These are phyloP conservation scores for Cercis canadensis DNA, from an alignment of 306 rosid species.

Conservation along the genomic window DNA sequence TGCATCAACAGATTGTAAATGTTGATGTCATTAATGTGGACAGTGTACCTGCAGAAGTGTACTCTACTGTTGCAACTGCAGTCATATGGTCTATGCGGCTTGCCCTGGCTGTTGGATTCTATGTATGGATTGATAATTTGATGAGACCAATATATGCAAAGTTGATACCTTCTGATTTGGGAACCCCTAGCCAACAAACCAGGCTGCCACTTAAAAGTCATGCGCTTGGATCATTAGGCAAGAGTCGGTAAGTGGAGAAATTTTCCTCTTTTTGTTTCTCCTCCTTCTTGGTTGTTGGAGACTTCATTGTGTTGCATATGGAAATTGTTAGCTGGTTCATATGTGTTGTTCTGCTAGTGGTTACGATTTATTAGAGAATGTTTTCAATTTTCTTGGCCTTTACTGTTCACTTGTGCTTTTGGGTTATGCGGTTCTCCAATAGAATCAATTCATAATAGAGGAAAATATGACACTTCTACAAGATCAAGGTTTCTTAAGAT, in stretches of 20 bases:
- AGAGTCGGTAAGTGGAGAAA: conserved; percentile 73
- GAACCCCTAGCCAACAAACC: conserved; percentile 63
- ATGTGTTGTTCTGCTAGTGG: conserved; percentile 26
- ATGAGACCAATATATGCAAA: conserved; percentile 90
- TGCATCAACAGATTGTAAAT: conserved; percentile 91
- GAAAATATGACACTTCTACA: conserved; percentile 10
- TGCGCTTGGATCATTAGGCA: conserved; percentile 92
- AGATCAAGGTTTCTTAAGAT: background rate
- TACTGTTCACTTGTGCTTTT: conserved; percentile 17
- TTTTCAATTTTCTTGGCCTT: conserved; percentile 13
- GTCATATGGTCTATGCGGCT: conserved; percentile 96
- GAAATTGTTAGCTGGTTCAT: conserved; percentile 24
- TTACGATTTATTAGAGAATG: conserved; percentile 13
- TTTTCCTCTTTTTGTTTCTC: conserved; percentile 18
- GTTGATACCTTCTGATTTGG: conserved; percentile 91
- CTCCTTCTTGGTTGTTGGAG: conserved; percentile 34
- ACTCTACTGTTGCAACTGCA: conserved; percentile 86
- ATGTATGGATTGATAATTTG: conserved; percentile 85
- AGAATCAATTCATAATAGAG: conserved; percentile 15
- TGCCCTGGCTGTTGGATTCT: conserved; percentile 75
- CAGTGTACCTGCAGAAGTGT: conserved; percentile 81
- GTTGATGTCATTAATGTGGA: conserved; percentile 86
- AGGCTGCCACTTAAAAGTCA: conserved; percentile 59
- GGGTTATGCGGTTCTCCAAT: conserved; percentile 20
- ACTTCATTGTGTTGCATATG: conserved; percentile 7